Evolutionary conservation across 2,329 filamentous ascomycete genomes (phyloP), one percentile per base, ranked within the genome.

Genomic region (Scedosporium boydii): DNA sequence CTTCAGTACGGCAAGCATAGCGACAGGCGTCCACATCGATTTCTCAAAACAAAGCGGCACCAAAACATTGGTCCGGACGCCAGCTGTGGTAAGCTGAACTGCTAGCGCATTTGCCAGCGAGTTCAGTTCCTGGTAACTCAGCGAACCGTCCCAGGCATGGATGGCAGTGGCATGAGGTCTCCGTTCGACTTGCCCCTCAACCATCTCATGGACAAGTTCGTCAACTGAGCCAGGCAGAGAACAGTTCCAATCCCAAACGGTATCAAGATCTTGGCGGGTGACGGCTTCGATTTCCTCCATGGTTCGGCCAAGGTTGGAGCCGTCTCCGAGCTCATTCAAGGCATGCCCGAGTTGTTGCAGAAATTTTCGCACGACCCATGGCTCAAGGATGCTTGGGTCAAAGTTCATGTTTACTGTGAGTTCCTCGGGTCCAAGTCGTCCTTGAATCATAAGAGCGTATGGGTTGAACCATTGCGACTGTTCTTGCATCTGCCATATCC

Each of bases 111-210:
- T 38, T 38, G 34, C 34, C 4, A 38, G 4, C 34, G 34, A 12
- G 10, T 38, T 12, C 34, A 38, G 10, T 4, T 38, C 9, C 10
- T 12, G 34, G 61, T 69, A 70, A 1, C 67, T 68, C 34, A 68
- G 60, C 1, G 42, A 12, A 4, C 66, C 65, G 61, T 71, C 69
- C 69, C 69, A 70, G 1, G 66, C 63, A 18, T 62, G 53, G 12
- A 71, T 63, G 12, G 70, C 69, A 4, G 41, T 58, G 14, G 61
- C 59, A 14, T 65, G 27, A 7, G 66, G 66, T 26, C n/a, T 14
- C 34, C 26, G 27, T 21, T 9, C 21, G 46, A 29, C 34, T 57
- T 7, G 46, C 23, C 26, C 27, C 23, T 27, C 18, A 18, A 48
- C 46, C 23, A 46, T 56, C 48, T 44, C 1, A 57, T 51, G 26